Conservation (phyloP, 257 asterid genomes). For the Cruciata laevipes region DNA sequence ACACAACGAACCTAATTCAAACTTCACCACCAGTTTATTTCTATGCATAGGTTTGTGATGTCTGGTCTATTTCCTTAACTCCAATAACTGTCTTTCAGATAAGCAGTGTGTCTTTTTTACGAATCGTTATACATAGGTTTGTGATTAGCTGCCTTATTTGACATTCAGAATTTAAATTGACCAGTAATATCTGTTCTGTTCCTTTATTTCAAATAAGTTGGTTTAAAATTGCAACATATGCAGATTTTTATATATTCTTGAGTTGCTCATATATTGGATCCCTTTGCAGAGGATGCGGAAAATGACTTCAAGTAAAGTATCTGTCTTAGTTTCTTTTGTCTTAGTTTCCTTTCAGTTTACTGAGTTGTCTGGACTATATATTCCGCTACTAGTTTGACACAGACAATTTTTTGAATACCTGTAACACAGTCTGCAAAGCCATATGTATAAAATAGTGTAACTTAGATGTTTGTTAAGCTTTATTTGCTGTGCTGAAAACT, state of each 20-base stretch:
- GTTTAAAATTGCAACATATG: not conserved
- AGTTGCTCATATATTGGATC: not conserved
- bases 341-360: conserved; percentile 1
- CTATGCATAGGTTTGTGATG: not conserved
- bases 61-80: not conserved
- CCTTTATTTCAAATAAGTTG: not conserved
- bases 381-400: not conserved
- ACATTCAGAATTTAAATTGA: too few species aligned
- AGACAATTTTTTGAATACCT: not conserved
- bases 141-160: not conserved
- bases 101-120: not conserved
- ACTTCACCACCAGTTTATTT: not conserved
- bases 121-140: not conserved
- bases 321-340: too few species aligned
- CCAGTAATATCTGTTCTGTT: too few species aligned
- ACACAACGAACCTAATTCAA: not conserved
- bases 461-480: too few species aligned
- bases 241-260: not conserved
- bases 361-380: not conserved
- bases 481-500: not conserved
- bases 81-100: not conserved
- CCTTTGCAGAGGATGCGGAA: conserved; percentile 31
- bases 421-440: not conserved
- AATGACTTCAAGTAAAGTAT: conserved; percentile 17
- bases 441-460: too few species aligned